Conservation (phyloP, 2,329 filamentous ascomycete genomes). For the Diplodia sapinea region DNA sequence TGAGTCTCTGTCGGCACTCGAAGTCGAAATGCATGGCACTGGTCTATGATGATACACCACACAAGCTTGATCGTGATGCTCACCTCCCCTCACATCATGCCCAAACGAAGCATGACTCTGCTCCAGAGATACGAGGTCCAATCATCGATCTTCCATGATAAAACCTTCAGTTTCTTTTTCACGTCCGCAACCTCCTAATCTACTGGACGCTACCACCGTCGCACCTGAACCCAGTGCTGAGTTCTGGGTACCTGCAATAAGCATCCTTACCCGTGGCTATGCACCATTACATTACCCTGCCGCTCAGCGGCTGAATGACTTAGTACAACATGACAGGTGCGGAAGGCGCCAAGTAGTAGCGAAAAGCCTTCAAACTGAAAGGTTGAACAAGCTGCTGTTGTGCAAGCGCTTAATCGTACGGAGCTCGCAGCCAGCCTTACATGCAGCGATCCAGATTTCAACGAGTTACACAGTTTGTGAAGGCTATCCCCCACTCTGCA, state of each 20-base stretch:
- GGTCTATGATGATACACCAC: not conserved
- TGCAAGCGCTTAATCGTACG: not conserved
- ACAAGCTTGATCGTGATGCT: not conserved
- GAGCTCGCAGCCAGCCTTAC: not conserved
- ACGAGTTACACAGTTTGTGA: not conserved
- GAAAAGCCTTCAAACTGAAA: not conserved
- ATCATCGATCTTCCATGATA: not conserved
- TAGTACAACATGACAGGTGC: not conserved
- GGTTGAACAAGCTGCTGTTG: not conserved
- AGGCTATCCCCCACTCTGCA: not conserved
- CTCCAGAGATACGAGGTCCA: not conserved
- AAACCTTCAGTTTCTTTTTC: not conserved
- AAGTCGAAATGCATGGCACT: not conserved
- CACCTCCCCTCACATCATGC: not conserved
- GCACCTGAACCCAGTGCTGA: not conserved
- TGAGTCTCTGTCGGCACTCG: not conserved
- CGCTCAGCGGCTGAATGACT: not conserved
- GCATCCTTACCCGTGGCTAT: not conserved
- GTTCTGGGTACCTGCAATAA: not conserved
- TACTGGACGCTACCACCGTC: constrained; percentile 6
- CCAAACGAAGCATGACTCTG: not conserved
- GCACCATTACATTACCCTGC: not conserved
- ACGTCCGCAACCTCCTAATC: not conserved
- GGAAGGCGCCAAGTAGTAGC: not conserved
- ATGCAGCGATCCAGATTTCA: not conserved